Evolutionary conservation across 257 asterid species (phyloP).

Genomic region (Paulownia fortunei): DNA sequence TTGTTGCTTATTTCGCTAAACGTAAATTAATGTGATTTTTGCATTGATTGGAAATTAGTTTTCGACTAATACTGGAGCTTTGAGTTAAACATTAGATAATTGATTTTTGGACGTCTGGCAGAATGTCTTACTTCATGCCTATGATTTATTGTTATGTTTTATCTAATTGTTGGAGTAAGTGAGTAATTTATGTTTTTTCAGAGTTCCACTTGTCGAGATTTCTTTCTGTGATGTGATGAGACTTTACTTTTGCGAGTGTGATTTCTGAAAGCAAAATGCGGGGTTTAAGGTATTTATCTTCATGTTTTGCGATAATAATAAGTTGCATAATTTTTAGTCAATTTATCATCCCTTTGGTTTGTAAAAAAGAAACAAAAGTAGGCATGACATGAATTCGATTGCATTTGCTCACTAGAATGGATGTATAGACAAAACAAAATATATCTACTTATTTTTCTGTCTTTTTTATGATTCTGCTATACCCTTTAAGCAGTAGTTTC

Average conservation of each 20-base stretch:
- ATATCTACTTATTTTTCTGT: neutral
- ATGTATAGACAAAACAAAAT: neutral
- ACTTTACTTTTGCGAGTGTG: neutral
- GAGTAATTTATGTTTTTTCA: neutral
- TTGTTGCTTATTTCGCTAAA: neutral
- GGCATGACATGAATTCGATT: constrained; percentile 3
- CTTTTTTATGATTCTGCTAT: neutral
- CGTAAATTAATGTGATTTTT: neutral
- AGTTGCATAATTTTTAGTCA: neutral
- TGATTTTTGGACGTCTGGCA: neutral
- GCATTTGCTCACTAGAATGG: neutral
- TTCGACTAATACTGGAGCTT: neutral
- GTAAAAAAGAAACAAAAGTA: neutral
- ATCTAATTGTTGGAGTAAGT: neutral
- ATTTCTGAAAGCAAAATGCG: neutral
- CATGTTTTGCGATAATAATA: neutral
- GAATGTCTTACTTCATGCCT: neutral
- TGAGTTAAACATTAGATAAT: neutral
- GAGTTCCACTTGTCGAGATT: neutral
- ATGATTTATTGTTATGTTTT: neutral
- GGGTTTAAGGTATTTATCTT: neutral
- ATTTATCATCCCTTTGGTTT: neutral
- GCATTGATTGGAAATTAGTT: neutral
- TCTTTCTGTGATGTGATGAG: neutral
- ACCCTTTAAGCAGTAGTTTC: neutral